phyloP scores from a whole-genome alignment of 163 green algal species.

The Prototheca wickerhamii region DNA sequence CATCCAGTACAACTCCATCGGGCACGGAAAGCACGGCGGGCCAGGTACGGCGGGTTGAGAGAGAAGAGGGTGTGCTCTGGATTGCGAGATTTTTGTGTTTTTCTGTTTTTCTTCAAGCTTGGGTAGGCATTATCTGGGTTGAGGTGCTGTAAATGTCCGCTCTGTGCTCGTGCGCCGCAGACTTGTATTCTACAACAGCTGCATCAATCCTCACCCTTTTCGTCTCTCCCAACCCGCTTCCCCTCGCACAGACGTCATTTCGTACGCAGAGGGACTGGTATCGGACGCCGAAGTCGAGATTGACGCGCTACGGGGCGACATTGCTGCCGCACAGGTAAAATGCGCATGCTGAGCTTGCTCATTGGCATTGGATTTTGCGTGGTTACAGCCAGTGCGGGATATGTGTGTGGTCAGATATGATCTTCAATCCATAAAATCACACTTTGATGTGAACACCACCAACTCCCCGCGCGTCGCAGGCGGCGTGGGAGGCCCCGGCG shows the following conservation, averaged over 20 bases:
- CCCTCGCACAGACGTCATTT: constrained; percentile 2
- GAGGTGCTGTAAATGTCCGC: no score
- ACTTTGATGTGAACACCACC: background rate
- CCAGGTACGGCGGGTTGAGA: constrained; percentile 9
- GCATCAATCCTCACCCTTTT: background rate
- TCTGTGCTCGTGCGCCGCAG: no score
- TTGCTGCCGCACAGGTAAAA: background rate
- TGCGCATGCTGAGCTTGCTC: no score
- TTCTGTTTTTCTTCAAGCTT: background rate
- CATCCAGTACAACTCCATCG: constrained; percentile 18
- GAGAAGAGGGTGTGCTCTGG: no score
- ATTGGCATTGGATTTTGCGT: no score
- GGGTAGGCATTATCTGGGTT: background rate
- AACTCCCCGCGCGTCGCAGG: background rate
- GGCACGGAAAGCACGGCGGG: background rate
- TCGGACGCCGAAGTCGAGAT: constrained; percentile 1
- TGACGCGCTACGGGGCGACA: background rate
- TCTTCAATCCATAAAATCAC: background rate
- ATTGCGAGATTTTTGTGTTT: background rate
- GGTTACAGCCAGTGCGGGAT: no score
- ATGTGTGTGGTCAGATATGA: no score
- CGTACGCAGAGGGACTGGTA: background rate
- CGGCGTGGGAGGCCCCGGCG: background rate
- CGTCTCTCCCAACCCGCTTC: background rate
- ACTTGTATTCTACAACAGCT: no score